A percentile compares a stretch with the other conserved stretches of the same genome.
phyloP scores from a whole-genome alignment of 2,329 filamentous ascomycete species.

The Capronia coronata region DNA sequence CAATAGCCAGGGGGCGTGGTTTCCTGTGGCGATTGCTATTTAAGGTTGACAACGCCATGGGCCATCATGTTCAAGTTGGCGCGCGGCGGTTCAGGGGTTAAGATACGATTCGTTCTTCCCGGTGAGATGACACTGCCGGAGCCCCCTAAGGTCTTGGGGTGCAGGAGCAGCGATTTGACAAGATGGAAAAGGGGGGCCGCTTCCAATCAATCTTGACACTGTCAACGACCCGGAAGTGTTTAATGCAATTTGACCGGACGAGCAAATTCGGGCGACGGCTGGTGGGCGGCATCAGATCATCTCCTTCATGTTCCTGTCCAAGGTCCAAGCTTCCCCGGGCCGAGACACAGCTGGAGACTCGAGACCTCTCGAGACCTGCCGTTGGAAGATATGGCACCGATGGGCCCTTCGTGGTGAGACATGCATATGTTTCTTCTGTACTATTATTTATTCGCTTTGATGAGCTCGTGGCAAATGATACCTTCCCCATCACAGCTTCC shows the following conservation, averaged over 20 bases:
- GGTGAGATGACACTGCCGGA: background rate
- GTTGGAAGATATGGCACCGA: conserved; percentile 18
- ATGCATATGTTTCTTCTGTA: conserved; percentile 17
- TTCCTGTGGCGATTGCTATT: conserved; percentile 21
- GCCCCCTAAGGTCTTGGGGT: background rate
- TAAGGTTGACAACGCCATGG: conserved; percentile 14
- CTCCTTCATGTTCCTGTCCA: conserved; percentile 1
- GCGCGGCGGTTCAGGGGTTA: background rate
- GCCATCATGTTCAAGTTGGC: background rate
- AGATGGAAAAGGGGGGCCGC: conserved; percentile 7
- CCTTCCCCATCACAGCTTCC: background rate
- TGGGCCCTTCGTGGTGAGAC: conserved; percentile 21
- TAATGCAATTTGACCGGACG: conserved; percentile 13
- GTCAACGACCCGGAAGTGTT: conserved; percentile 8
- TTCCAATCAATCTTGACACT: conserved; percentile 2
- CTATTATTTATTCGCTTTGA: conserved; percentile 14
- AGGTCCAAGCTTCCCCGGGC: background rate
- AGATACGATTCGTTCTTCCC: background rate
- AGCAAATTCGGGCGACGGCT: conserved; percentile 8
- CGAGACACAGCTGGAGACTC: conserved; percentile 16
- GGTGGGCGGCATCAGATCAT: conserved; percentile 1
- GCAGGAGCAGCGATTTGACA: background rate
- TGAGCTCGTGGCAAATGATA: conserved; percentile 17
- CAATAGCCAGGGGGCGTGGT: conserved; percentile 13
- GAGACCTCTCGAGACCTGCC: conserved; percentile 14